Evolutionary conservation across 192 early-diverging fungal species (phyloP), one percentile per base, ranked within the genome.

Genomic region (Coemansia sp.): DNA sequence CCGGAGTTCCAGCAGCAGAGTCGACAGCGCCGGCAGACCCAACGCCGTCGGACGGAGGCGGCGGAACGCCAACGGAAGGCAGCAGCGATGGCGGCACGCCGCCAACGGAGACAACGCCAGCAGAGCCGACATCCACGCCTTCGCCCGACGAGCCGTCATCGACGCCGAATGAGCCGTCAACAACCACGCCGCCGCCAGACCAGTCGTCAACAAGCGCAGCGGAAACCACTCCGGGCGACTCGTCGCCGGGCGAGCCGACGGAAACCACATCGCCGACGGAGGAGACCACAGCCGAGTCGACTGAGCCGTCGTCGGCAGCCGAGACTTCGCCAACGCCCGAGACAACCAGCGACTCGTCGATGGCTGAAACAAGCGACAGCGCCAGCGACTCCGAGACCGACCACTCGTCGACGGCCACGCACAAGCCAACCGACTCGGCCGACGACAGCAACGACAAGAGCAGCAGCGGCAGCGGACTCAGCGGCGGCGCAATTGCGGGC

Each of bases 401-500:
- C 26, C 26, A 26, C 26, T 26, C 26, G 26, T 26, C 26, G 26
- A 26, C 26, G 26, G 26, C 26, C 26, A 26, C 26, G 26, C 26
- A 26, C 26, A 26, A 26, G 26, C 26, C 26, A 26, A 26, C 26
- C 37, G 43, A 54, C 6, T 6, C 21, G 43, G 38, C 59, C 21
- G 39, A 49, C 2, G 44, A 56, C 7, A 26, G 26, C 26, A 26
- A 26, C 3, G 50, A 49, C 42, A 57, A 11, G 18, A 40, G 23
- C 7, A 8, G 38, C 11, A 18, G 44, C 10, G 58, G 62, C 50
- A 56, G 61, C 41, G 64, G 75, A 10, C 40, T 77, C 43, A 72
- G 75, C 61, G 78, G 78, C 15, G 78, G 78, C 6, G 78, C 78
- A 1, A 67, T 81, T 45, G 78, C 78, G 4, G 78, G 78, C 19